Conservation (phyloP, 2,329 filamentous ascomycete genomes). For the Epicoccum sorghinum region DNA sequence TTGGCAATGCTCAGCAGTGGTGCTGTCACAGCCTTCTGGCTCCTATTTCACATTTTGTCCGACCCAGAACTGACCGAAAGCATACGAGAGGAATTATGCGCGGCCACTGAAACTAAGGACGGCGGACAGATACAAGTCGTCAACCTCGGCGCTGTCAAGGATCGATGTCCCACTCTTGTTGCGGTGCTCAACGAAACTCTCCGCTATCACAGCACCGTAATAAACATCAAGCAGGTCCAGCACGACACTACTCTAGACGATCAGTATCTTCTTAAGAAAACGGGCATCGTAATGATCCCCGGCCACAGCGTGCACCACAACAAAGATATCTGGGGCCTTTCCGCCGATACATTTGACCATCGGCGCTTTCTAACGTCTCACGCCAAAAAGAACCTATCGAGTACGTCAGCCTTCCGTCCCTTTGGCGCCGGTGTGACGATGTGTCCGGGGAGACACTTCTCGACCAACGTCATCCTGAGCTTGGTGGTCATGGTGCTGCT, state of each 20-base stretch:
- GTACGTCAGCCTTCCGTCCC: slow-evolving; percentile 38
- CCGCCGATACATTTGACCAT: slow-evolving; percentile 42
- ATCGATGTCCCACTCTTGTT: slow-evolving; percentile 47
- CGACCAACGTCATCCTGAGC: slow-evolving; percentile 42
- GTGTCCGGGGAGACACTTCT: slow-evolving; percentile 50
- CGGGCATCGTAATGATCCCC: slow-evolving; percentile 45
- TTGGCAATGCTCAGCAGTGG: slow-evolving; percentile 53
- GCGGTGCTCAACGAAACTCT: slow-evolving; percentile 53
- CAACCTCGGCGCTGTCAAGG: slow-evolving; percentile 44
- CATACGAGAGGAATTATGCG: slow-evolving; percentile 41
- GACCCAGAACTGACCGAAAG: slow-evolving; percentile 35
- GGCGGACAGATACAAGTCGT: slow-evolving; percentile 20
- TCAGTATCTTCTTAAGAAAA: slow-evolving; percentile 47
- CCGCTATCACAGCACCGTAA: slow-evolving; percentile 47
- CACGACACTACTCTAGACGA: slow-evolving; percentile 43
- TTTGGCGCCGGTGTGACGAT: slow-evolving; percentile 46
- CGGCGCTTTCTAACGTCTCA: slow-evolving; percentile 35
- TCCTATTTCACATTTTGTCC: slow-evolving; percentile 48
- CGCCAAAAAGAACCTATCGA: slow-evolving; percentile 21
- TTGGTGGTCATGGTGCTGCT: slow-evolving; percentile 42
- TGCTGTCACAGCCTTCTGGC: slow-evolving; percentile 51
- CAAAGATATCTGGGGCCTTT: slow-evolving; percentile 40
- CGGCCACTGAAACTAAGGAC: neutral
- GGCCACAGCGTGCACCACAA: slow-evolving; percentile 41
- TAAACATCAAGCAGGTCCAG: slow-evolving; percentile 46